Evolutionary conservation across 352 stramenopile species (phyloP), one percentile per base, ranked within the genome.

Genomic region (Globisporangium perplexum): DNA sequence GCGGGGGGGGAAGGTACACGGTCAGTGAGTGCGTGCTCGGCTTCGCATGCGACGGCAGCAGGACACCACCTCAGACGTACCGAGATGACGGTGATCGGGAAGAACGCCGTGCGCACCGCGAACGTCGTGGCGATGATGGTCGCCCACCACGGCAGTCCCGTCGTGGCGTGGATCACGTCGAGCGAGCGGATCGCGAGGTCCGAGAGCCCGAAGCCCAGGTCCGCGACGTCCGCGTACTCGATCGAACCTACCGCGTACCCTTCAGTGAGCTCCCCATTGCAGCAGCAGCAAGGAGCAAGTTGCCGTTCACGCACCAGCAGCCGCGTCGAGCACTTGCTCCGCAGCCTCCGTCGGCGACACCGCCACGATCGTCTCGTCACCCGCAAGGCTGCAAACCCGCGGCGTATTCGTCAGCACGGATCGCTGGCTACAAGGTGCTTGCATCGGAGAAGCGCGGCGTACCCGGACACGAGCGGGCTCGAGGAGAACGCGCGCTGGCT

Each of bases 91-190:
- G 77, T 88, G 54, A 95, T 66, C 14, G 85, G 86, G 42, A 95
- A 76, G 52, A 93, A 81, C 24, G 60, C 67, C 20, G 70, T 79
- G 47, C 87, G 83, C 39, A 90, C 77, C 18, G 69, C 66, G 57
- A 95, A 62, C n/a, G 84, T 95, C 39, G 82, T 89, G 15, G 72
- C 80, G 17, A 92, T 72, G 57, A 96, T 87, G 3, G 87, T 95
- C 18, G 77, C 80, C 87, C 85, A 95, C 87, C 85, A 95, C 23
- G 83, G 83, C 39, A 95, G 57, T n/a, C 81, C 83, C 20, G 85
- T 90, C 17, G 81, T 90, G 24, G 66, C 50, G 57, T 96, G 87
- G 48, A 93, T 75, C 20, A 78, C 38, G 54, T 92, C 81, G 28
- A 96, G 68, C 33, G 77, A 68, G 24, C 69, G 80, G 46, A 94